A percentile compares a stretch with the other conserved stretches of the same genome.
Conservation (phyloP, 768 basidiomycete species). For the Leucosporidium yakuticum region DNA sequence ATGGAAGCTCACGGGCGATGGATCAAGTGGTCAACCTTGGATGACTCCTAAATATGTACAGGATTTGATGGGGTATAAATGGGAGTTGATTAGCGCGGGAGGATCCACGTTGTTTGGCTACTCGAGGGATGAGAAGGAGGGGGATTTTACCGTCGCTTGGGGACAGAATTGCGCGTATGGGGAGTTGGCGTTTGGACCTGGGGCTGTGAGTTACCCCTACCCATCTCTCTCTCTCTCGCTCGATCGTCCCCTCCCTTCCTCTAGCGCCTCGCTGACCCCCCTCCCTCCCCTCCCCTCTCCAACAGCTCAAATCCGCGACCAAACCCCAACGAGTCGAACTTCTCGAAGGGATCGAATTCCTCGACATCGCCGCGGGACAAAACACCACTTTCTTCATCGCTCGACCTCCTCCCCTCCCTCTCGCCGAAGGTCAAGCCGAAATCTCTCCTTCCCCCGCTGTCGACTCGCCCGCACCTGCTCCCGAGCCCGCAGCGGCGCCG, state of each 20-base stretch:
- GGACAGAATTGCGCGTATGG: slow-evolving; percentile 47
- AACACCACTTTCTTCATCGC: slow-evolving; percentile 81
- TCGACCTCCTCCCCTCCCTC: slow-evolving; percentile 48
- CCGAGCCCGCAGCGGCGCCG: neutral
- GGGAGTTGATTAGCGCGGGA: slow-evolving; percentile 62
- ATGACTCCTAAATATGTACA: slow-evolving; percentile 42
- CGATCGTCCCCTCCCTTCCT: no score
- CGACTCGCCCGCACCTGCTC: neutral
- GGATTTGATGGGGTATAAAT: slow-evolving; percentile 62
- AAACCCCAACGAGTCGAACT: slow-evolving; percentile 52
- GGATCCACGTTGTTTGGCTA: slow-evolving; percentile 80
- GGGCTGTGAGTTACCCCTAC: slow-evolving; percentile 23
- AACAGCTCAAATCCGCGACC: slow-evolving; percentile 35
- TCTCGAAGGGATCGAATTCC: slow-evolving; percentile 70
- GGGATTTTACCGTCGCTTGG: slow-evolving; percentile 61
- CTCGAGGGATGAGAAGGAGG: slow-evolving; percentile 64
- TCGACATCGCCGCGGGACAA: slow-evolving; percentile 69
- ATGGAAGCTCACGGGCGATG: slow-evolving; percentile 96
- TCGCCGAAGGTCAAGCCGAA: slow-evolving; percentile 17
- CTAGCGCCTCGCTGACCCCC: neutral
- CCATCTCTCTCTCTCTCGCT: no score
- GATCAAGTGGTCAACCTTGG: slow-evolving; percentile 44
- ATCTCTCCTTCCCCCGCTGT: neutral
- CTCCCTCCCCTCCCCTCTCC: no score
- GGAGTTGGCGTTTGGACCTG: slow-evolving; percentile 72